phyloP scores from a whole-genome alignment of 2,329 filamentous ascomycete species.

The Cadophora luteo-olivacea region DNA sequence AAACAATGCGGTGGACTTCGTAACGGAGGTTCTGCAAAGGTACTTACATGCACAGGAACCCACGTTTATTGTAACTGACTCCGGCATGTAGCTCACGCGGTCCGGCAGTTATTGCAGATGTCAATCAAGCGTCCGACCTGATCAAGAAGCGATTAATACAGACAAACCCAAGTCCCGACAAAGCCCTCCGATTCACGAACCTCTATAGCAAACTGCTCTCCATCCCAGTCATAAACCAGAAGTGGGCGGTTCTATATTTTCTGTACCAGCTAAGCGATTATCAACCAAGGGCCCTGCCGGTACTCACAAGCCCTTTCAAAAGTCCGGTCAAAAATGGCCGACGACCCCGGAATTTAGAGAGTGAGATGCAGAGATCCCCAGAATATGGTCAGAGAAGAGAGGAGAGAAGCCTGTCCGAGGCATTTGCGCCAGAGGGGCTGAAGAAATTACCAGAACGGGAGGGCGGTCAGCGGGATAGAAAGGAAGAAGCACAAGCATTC shows the following conservation, averaged over 20 bases:
- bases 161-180: constrained; percentile 73
- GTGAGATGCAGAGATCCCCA: constrained; percentile 39
- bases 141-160: constrained; percentile 89
- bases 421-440: constrained; percentile 61
- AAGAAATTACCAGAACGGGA: constrained; percentile 42
- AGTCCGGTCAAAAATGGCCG: constrained; percentile 39
- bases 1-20: constrained; percentile 63
- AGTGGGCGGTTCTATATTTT: constrained; percentile 96
- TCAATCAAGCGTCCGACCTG: constrained; percentile 90
- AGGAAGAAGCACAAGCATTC: constrained; percentile 42
- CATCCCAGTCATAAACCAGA: constrained; percentile 91
- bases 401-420: constrained; percentile 47
- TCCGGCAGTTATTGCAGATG: constrained; percentile 52
- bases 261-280: constrained; percentile 83
- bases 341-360: constrained; percentile 32
- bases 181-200: constrained; percentile 86
- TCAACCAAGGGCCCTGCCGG: constrained; percentile 32
- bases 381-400: constrained; percentile 50
- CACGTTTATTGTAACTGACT: constrained; percentile 21
- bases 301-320: constrained; percentile 44
- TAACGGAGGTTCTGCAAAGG: constrained; percentile 53
- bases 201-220: constrained; percentile 87
- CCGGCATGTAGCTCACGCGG: constrained; percentile 36
- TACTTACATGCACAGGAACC: constrained; percentile 23
- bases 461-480: constrained; percentile 43